Evolutionary conservation across 2,329 filamentous ascomycete genomes (phyloP), one percentile per base, ranked within the genome.

Genomic region (Penicillium sp.): DNA sequence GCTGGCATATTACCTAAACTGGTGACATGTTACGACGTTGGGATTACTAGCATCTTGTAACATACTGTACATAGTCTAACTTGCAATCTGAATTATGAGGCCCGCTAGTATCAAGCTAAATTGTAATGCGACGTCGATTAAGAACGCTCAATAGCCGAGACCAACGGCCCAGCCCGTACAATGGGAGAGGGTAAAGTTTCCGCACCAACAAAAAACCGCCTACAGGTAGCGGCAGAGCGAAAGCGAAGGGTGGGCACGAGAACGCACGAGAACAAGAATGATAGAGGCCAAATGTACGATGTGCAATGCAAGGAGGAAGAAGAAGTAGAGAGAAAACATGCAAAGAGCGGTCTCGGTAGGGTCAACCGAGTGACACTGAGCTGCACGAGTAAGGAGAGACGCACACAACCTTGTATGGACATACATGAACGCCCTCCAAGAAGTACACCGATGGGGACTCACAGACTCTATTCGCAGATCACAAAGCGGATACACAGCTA

Each of bases 401-500:
- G 42, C 21, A 47, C 38, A 27, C 22, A 48, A 42, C 27, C 24
- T 48, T 50, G 47, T 11, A 22, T 24, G 34, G 11, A 43, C 18
- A 34, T 27, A 43, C 18, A 40, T 45, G 42, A 42, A 52, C 43
- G 46, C 39, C 42, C 34, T 13, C 32, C 32, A 29, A 18, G 18
- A 29, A 40, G 38, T 21, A 40, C 38, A 40, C 38, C 38, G 38
- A 50, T 42, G 46, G 21, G 16, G 52, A 47, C 40, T 51, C 29
- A 21, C n/a, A 43, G 47, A 34, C 59, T 57, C 47, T 51, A 54
- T 59, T 55, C 56, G 59, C 45, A 52, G 59, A 61, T 61, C 60
- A 56, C n/a, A 42, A 31, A 43, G 44, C 43, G 52, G 32, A 46
- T 55, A 38, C 29, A 18, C 29, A 18, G 40, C 58, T 59, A 52